Percentiles rank a stretch among this genome's conserved stretches.
phyloP scores from a whole-genome alignment of 164 flowering plant genomes.

The Nymphaea colorata region DNA sequence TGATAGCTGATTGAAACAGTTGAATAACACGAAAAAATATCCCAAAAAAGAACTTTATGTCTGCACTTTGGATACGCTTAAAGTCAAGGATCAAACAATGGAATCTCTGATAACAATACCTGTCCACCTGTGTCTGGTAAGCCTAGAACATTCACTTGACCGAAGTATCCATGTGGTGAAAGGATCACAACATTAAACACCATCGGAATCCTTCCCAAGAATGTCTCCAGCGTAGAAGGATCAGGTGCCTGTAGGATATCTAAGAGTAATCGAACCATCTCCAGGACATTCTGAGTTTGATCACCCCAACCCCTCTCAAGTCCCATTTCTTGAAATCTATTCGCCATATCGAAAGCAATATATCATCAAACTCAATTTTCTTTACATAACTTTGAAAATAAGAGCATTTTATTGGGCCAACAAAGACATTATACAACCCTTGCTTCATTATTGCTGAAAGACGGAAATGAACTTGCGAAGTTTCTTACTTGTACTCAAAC shows the following conservation, averaged over 20 bases:
- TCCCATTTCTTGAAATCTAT: slow-evolving; percentile 87
- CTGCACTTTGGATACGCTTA: no score
- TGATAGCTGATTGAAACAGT: no score
- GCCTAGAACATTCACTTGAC: slow-evolving; percentile 95
- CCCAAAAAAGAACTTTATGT: no score
- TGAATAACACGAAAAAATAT: no score
- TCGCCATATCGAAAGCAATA: not conserved
- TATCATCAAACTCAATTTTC: not conserved
- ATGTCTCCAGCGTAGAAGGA: slow-evolving; percentile 70
- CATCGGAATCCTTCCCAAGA: slow-evolving; percentile 92
- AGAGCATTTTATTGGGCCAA: no score
- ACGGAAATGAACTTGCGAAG: not conserved
- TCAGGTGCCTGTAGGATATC: slow-evolving; percentile 98
- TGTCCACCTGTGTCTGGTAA: slow-evolving; percentile 99
- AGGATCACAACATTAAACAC: slow-evolving; percentile 89
- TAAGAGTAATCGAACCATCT: slow-evolving; percentile 72
- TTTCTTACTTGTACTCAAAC: slow-evolving; percentile 56
- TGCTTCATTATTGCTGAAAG: not conserved
- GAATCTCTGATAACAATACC: slow-evolving; percentile 19
- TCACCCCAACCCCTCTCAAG: slow-evolving; percentile 98
- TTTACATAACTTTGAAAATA: no score
- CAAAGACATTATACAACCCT: not conserved
- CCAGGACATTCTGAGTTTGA: slow-evolving; percentile 45
- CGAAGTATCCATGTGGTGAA: slow-evolving; percentile 95
- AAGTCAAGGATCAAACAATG: no score